phyloP scores from a whole-genome alignment of 2,329 filamentous ascomycete genomes.

The Paradendryphiella salina region DNA sequence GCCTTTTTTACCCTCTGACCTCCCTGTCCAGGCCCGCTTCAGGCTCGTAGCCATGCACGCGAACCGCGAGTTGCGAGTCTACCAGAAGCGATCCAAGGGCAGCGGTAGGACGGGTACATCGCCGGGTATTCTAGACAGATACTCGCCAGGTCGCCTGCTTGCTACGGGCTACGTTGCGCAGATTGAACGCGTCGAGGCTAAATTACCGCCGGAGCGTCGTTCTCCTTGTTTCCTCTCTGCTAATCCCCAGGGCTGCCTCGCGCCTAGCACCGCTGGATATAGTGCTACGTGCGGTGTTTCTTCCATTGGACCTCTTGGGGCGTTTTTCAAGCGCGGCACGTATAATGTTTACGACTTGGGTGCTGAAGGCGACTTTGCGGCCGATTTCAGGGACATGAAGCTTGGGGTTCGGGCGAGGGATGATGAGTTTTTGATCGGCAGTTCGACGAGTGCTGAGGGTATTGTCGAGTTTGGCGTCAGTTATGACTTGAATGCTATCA shows the following conservation, averaged over 20 bases:
- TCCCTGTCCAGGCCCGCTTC: conserved; percentile 47
- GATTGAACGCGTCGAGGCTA: conserved; percentile 46
- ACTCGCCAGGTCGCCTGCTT: conserved; percentile 48
- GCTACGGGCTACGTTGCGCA: conserved; percentile 50
- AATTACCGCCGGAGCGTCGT: conserved; percentile 38
- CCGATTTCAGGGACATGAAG: conserved; percentile 44
- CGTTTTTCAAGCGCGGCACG: conserved; percentile 37
- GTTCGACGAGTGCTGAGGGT: conserved; percentile 44
- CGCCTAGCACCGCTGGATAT: conserved; percentile 33
- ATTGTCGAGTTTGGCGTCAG: conserved; percentile 47
- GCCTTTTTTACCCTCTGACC: conserved; percentile 46
- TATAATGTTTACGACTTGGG: conserved; percentile 34
- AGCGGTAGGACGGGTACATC: conserved; percentile 21
- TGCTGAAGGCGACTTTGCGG: conserved; percentile 42
- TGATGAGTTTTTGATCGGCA: conserved; percentile 52
- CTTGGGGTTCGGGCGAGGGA: conserved; percentile 52
- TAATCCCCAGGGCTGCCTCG: conserved; percentile 48
- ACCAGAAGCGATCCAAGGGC: conserved; percentile 49
- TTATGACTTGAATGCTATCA: conserved; percentile 49
- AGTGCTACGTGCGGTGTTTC: conserved; percentile 53
- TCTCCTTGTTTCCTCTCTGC: conserved; percentile 4
- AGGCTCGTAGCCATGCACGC: conserved; percentile 47
- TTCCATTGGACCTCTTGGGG: conserved; percentile 47
- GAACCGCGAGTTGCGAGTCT: conserved; percentile 49
- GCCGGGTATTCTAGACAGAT: conserved; percentile 35